phyloP scores from a whole-genome alignment of 495 filamentous ascomycete genomes.

The Aspergillus mulundensis region DNA sequence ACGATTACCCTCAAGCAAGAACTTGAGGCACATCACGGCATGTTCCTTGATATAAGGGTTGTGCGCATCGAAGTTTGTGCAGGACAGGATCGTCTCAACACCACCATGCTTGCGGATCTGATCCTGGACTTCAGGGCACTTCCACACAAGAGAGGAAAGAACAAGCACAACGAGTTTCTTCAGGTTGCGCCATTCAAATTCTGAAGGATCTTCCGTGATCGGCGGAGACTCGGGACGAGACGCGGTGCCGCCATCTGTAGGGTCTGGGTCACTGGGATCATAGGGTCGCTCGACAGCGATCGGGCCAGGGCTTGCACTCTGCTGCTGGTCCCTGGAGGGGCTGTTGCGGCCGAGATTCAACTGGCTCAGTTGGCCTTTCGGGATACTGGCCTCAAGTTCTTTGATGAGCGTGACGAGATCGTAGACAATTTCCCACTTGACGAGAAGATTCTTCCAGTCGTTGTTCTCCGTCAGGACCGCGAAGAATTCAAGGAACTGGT shows the following conservation, averaged over 20 bases:
- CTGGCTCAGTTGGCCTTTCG: constrained; percentile 58
- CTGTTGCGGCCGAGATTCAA: constrained; percentile 34
- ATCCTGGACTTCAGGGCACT: constrained; percentile 73
- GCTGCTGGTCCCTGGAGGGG: constrained; percentile 28
- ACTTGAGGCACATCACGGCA: constrained; percentile 85
- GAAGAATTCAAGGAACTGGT: constrained; percentile 90
- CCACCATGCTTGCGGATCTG: constrained; percentile 80
- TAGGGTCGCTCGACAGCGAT: constrained; percentile 56
- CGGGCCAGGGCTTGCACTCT: constrained; percentile 31
- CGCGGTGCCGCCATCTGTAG: constrained; percentile 36
- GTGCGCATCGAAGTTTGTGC: constrained; percentile 79
- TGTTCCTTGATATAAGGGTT: constrained; percentile 90
- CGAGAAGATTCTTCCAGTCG: constrained; percentile 64
- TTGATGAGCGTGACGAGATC: constrained; percentile 82
- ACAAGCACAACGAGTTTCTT: constrained; percentile 90
- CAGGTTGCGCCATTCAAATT: constrained; percentile 90
- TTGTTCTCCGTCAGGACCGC: constrained; percentile 82
- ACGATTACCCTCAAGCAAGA: constrained; percentile 77
- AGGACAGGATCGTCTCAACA: constrained; percentile 79
- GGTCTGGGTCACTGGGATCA: constrained; percentile 47
- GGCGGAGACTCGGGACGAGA: constrained; percentile 54
- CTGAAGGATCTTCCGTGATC: constrained; percentile 74
- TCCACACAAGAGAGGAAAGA: constrained; percentile 76
- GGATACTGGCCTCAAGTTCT: constrained; percentile 79
- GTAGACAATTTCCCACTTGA: constrained; percentile 82